Conservation (phyloP, 2,329 filamentous ascomycete species). For the Aspergillus neotritici region DNA sequence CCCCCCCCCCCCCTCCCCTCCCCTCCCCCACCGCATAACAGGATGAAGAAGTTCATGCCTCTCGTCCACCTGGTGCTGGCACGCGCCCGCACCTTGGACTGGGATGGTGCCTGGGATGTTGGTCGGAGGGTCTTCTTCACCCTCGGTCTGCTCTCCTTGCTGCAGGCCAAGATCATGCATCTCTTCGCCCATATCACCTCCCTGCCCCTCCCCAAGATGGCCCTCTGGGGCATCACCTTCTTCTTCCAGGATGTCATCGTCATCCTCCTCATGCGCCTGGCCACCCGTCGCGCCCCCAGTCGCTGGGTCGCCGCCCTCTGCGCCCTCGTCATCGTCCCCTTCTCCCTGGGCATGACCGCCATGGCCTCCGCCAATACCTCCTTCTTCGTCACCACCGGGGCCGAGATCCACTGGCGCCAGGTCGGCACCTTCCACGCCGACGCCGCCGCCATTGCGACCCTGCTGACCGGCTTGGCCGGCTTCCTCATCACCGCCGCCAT, state of each 20-base stretch:
- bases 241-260: constrained; percentile 27
- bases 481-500: constrained; percentile 28
- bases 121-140: constrained; percentile 29
- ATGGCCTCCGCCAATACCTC: constrained; percentile 31
- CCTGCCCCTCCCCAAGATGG: constrained; percentile 16
- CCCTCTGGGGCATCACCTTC: constrained; percentile 26
- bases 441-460: constrained; percentile 28
- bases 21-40: background rate
- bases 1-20: background rate
- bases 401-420: constrained; percentile 35
- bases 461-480: constrained; percentile 29
- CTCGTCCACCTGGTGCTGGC: constrained; percentile 8
- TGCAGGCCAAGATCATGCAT: constrained; percentile 24
- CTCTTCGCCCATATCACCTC: constrained; percentile 25
- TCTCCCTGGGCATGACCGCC: constrained; percentile 27
- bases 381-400: constrained; percentile 30
- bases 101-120: constrained; percentile 24
- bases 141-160: constrained; percentile 22
- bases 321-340: constrained; percentile 22
- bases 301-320: constrained; percentile 15
- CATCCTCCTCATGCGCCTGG: constrained; percentile 19
- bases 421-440: constrained; percentile 28
- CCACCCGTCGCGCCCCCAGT: constrained; percentile 19
- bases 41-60: constrained; percentile 5
- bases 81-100: constrained; percentile 17